Conservation (phyloP, 345 rosid genomes). For the Anastatica hierochuntica region DNA sequence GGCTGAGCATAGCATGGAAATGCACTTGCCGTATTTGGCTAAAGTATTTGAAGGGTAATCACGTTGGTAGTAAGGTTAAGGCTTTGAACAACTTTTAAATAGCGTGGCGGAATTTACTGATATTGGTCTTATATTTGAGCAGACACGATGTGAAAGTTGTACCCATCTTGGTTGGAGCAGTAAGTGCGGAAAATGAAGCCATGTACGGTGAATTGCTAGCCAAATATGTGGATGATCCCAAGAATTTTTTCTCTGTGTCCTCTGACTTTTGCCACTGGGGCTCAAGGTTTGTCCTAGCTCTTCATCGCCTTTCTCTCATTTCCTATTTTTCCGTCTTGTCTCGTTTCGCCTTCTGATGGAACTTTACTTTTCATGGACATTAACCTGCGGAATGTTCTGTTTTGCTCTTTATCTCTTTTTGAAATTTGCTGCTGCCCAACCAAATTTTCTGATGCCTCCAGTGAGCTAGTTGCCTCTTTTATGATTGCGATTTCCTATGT, state of each 20-base stretch:
- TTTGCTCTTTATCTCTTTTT: too few relatives aligned
- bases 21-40: conserved; percentile 93
- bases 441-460: too few relatives aligned
- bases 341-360: too few relatives aligned
- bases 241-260: conserved; percentile 84
- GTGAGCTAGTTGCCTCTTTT: background rate
- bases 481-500: background rate
- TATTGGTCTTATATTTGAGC: conserved; percentile 13
- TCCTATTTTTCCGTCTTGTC: too few relatives aligned
- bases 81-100: background rate
- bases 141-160: conserved; percentile 81
- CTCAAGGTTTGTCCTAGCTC: conserved; percentile 48
- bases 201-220: conserved; percentile 77
- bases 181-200: conserved; percentile 67
- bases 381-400: background rate
- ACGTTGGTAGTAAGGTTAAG: background rate
- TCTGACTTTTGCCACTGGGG: conserved; percentile 99
- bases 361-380: background rate
- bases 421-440: too few relatives aligned
- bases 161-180: conserved; percentile 88
- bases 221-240: conserved; percentile 79
- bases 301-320: background rate
- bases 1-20: conserved; percentile 98
- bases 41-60: conserved; percentile 87
- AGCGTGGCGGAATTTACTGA: background rate